Evolutionary conservation across 805 yeast species (phyloP).

Genomic region (Scheffersomyces ergatensis): DNA sequence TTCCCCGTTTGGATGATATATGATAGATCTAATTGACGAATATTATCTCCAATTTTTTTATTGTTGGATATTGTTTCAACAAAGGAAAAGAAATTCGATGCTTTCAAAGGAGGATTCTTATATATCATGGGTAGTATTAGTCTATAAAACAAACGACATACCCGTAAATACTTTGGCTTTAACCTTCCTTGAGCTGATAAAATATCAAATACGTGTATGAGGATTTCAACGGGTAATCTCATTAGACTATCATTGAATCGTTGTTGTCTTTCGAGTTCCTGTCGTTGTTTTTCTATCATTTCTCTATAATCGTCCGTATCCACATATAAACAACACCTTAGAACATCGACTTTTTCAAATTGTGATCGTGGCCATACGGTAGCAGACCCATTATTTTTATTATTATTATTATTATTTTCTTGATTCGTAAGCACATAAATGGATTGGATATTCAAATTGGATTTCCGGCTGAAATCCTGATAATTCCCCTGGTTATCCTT

Average conservation of each 20-base stretch:
- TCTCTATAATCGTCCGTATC: conserved; percentile 19
- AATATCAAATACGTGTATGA: conserved; percentile 29
- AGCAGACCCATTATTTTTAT: conserved; percentile 21
- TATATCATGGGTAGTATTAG: conserved; percentile 67
- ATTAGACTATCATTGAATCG: conserved; percentile 13
- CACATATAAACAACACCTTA: conserved; percentile 28
- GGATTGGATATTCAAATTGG: conserved; percentile 26
- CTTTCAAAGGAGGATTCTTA: conserved; percentile 55
- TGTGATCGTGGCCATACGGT: conserved; percentile 52
- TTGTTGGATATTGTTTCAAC: conserved; percentile 62
- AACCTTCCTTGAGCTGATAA: conserved; percentile 25
- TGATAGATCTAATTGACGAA: conserved; percentile 68
- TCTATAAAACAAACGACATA: conserved; percentile 60
- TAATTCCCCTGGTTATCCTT: conserved; percentile 15
- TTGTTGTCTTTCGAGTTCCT: conserved; percentile 10
- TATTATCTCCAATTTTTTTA: conserved; percentile 54
- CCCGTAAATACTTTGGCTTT: conserved; percentile 51
- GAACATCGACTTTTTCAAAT: conserved; percentile 51
- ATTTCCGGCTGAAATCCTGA: conserved; percentile 22
- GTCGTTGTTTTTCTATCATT: conserved; percentile 7
- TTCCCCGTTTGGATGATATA: conserved; percentile 86
- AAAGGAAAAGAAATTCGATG: conserved; percentile 68
- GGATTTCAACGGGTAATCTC: conserved; percentile 35
- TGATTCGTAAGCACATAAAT: conserved; percentile 31
- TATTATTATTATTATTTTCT: conserved; percentile 10